Evolutionary conservation across 1,284 basidiomycete genomes (phyloP).

Genomic region (Gomphus sp.): DNA sequence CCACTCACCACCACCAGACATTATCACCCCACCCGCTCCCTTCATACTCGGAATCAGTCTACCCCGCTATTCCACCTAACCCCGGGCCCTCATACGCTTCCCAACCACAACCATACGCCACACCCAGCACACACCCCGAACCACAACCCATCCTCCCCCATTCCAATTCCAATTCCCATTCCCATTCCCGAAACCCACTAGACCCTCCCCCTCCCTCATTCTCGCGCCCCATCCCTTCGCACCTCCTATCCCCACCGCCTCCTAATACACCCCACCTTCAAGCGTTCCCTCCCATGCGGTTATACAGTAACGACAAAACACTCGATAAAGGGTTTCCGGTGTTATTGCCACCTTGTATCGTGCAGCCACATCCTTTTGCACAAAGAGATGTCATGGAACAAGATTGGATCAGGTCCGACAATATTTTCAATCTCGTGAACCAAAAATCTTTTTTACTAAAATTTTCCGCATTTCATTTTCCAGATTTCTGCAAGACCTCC

Average conservation of each 20-base stretch:
- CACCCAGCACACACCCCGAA: background rate
- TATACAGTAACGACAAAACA: slow-evolving; percentile 20
- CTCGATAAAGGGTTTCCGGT: slow-evolving; percentile 25
- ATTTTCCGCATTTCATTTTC: background rate
- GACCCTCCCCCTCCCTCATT: slow-evolving; percentile 16
- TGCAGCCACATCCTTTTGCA: slow-evolving; percentile 28
- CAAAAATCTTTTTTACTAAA: background rate
- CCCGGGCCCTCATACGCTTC: background rate
- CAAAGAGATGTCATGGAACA: slow-evolving; percentile 29
- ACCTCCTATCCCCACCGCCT: background rate
- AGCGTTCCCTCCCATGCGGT: slow-evolving; percentile 23
- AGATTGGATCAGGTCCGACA: slow-evolving; percentile 28
- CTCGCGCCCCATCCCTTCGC: slow-evolving; percentile 17
- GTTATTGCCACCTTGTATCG: slow-evolving; percentile 9
- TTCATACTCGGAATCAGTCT: background rate
- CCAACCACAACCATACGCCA: background rate
- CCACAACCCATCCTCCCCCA: background rate
- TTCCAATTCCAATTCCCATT: background rate
- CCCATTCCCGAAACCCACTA: background rate
- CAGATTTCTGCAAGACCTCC: slow-evolving; percentile 26
- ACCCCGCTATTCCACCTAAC: background rate
- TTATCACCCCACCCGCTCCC: background rate
- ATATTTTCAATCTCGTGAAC: background rate
- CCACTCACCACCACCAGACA: background rate
- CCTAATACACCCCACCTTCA: slow-evolving; percentile 8